Evolutionary conservation across 345 rosid genomes (phyloP), one percentile per base, ranked within the genome.

Genomic region (Erysimum cheiranthoides): DNA sequence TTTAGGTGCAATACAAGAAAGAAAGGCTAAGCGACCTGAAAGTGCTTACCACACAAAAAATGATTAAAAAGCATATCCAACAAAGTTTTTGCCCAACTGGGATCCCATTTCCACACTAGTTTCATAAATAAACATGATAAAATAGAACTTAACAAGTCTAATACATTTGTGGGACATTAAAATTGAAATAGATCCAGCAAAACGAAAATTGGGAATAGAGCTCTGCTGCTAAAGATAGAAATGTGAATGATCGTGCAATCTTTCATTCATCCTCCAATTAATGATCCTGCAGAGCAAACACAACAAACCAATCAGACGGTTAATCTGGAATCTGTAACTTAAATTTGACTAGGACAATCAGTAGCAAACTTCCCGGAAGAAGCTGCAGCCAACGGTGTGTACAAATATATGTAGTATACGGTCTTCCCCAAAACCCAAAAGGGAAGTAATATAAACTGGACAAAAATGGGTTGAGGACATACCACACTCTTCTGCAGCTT

Each of bases 211-310:
- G 25, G 25, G 25, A 21, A 0, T 21, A 21, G 25, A 21, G 25
- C 25, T 21, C 25, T 21, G 25, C 25, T 21, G 5, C 3, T 31
- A 31, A 31, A 31, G 4, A 31, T 31, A 31, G 5, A 31, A 3
- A 31, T 3, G 3, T 31, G 32, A 31, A 31, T 31, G 32, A 31
- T 31, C 32, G 3, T 31, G 32, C 32, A 31, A 31, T 46, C 51
- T 46, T 46, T 46, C 25, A 3, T 3, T 46, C 51, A 59, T 17
- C 45, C 46, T 59, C 5, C 30, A 10, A 35, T 11, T 36, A 1
- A 59, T 36, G 45, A 36, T 59, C 64, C 64, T 59, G 64, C 64
- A 59, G 36, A 35, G 62, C 66, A 62, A 42, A 40, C 35, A 25
- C 11, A 11, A 2, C 17, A 61, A 61, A 16, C 35, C 2, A 42